Evolutionary conservation across 208 protist genomes (phyloP).

Genomic region (Strigomonas culicis): DNA sequence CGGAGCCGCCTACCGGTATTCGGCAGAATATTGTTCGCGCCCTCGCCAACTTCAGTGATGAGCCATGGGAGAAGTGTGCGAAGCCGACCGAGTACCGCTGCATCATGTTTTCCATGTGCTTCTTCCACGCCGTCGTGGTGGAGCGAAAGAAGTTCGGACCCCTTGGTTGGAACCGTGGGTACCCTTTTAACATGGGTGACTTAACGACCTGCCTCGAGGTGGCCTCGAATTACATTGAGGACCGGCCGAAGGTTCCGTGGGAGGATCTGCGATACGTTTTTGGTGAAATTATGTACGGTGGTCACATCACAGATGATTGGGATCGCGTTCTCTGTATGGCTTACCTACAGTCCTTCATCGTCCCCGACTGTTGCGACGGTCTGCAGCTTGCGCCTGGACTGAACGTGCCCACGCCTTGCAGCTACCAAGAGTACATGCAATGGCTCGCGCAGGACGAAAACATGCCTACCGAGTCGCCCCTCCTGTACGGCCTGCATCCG

Average conservation of each 20-base stretch:
- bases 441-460: slow-evolving; percentile 90
- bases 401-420: slow-evolving; percentile 69
- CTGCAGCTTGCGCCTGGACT: slow-evolving; percentile 94
- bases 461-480: slow-evolving; percentile 93
- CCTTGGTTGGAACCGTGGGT: slow-evolving; percentile 97
- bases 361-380: slow-evolving; percentile 88
- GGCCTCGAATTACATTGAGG: slow-evolving; percentile 98
- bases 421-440: slow-evolving; percentile 94
- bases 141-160: slow-evolving; percentile 98
- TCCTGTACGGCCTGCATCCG: slow-evolving; percentile 98
- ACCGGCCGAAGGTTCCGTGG: slow-evolving; percentile 96
- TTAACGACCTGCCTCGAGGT: slow-evolving; percentile 96
- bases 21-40: slow-evolving; percentile 96
- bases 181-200: slow-evolving; percentile 98
- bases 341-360: slow-evolving; percentile 92
- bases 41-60: slow-evolving; percentile 94
- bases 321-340: slow-evolving; percentile 97
- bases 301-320: slow-evolving; percentile 99
- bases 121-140: slow-evolving; percentile 98
- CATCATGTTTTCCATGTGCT: slow-evolving; percentile 98
- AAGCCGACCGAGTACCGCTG: slow-evolving; percentile 97
- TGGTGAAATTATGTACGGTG: slow-evolving; percentile 99
- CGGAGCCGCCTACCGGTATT: slow-evolving; percentile 97
- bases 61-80: slow-evolving; percentile 94
- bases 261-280: slow-evolving; percentile 99